Evolutionary conservation across 169 alveolate genomes (phyloP), one percentile per base, ranked within the genome.

Genomic region (Plasmodium gonderi): DNA sequence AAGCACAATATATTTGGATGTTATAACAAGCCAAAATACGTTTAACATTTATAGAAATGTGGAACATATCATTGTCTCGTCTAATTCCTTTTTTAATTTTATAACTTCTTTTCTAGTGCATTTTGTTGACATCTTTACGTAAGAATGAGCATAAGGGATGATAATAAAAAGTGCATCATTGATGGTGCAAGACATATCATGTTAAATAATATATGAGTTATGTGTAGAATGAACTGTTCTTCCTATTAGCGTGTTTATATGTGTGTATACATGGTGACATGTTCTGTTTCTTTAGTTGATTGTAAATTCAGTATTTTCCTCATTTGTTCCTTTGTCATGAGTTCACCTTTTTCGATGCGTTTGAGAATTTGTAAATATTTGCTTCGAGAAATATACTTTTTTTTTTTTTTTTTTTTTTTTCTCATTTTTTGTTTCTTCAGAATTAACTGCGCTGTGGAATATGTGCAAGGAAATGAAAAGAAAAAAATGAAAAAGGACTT

Each of bases 401-500:
- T 31, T 26, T 42, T 45, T 9, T 47, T 1, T 60, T n/a, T n/a
- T 51, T 26, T 8, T 14, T n/a, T 64, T 14, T 33, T n/a, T 26
- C 20, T 69, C 8, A 8, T 31, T 82, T 82, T 81, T 65, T 38
- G 1, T 9, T n/a, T 33, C 49, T 47, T 20, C 29, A 83, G 92
- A 83, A 31, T 83, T 17, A 79, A 72, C 20, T 83, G 92, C 17
- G 75, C 75, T 14, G 83, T 74, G 40, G 92, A 83, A 33, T 83
- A 83, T 76, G 6, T 69, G 4, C 64, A 29, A 49, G 92, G 82
- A 45, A 83, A 51, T 47, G 92, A 83, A 33, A 69, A 69, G 45
- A 47, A 83, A 69, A 72, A 69, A 60, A 38, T 83, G 65, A 83
- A 31, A 36, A 83, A 83, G 45, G 92, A 83, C n/a, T 83, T 83